These are phyloP conservation scores for Neckera pumila DNA, from an alignment of 225 moss, liverwort and hornwort genomes.

Conservation along the genomic window DNA sequence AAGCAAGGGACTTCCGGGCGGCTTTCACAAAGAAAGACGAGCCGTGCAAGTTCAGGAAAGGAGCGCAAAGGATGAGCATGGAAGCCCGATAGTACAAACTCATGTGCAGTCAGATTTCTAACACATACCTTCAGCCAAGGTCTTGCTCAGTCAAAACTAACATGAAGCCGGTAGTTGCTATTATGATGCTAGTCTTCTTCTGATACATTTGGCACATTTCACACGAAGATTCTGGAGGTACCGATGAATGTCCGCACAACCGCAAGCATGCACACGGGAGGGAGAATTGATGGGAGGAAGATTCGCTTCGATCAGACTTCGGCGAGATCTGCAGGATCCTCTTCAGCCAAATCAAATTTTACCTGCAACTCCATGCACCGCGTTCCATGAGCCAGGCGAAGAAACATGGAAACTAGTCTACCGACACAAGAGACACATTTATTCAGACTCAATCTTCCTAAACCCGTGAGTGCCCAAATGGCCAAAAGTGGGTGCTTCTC, in stretches of 20 bases:
- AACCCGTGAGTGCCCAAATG: not conserved
- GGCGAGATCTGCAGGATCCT: not conserved
- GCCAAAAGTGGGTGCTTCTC: no score
- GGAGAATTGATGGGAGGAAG: not conserved
- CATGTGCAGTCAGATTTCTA: not conserved
- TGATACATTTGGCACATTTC: not conserved
- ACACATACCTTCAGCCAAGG: not conserved
- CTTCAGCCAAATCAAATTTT: slow-evolving; percentile 39
- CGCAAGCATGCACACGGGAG: not conserved
- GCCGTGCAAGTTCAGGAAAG: no score
- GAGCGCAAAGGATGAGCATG: no score
- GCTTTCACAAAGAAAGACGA: no score
- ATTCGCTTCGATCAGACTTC: not conserved
- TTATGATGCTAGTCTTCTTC: not conserved
- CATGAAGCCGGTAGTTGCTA: not conserved
- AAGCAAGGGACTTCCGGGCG: no score
- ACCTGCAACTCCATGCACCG: slow-evolving; percentile 31
- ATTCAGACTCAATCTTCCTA: no score
- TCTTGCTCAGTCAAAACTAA: not conserved
- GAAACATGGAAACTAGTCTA: no score
- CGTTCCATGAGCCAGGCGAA: no score
- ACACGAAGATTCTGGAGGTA: not conserved
- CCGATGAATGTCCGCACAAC: not conserved
- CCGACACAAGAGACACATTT: no score
- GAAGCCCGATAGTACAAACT: no score